Base-by-base conservation (phyloP, 305 asterid species). In the Fraxinus dipetala region DNA sequence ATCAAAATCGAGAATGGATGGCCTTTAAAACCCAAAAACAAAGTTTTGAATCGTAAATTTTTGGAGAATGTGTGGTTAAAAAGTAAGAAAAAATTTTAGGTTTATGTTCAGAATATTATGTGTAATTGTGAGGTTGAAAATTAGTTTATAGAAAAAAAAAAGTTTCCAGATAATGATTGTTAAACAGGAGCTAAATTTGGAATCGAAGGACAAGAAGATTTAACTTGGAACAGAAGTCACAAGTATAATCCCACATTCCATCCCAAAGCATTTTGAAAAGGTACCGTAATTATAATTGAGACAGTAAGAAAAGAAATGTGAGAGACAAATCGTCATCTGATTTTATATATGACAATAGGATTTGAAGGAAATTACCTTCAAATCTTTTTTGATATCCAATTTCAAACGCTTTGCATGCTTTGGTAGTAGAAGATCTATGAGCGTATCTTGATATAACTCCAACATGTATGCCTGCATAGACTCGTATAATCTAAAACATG, bases 311-410 rank as follows among this genome's bases (percentile, higher is more conserved):
- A 69, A 28, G 18, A 26, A 14, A 26, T 26, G 34, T 10, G 35
- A 67, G 72, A 16, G n/a, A 43, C 30, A 59, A 32, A 31, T 11
- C 72, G 43, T 9, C 59, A 22, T 34, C 40, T 24, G 24, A 63
- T 70, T 70, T 34, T 36, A 45, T 72, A 81, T 70, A 63, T 78
- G 75, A 72, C 34, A 79, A 72, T 59, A 79, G 79, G 26, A 69
- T 38, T 65, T 26, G 13, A 76, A 75, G 65, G 34, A 61, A 80
- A 70, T 51, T 81, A 94, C 98, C 99, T 92, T 96, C 5, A 95
- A 83, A 79, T 96, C 98, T 82, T 95, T 95, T 86, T 96, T 95
- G 5, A 96, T 95, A 79, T 96, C 98, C 88, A 96, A 84, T 86
- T 89, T 92, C 89, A 73, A 78, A 67, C 89, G 97, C 86, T 90